A percentile compares a stretch with the other conserved stretches of the same genome.
phyloP scores from a whole-genome alignment of 2,329 filamentous ascomycete genomes.

The Stagonosporopsis tanaceti region DNA sequence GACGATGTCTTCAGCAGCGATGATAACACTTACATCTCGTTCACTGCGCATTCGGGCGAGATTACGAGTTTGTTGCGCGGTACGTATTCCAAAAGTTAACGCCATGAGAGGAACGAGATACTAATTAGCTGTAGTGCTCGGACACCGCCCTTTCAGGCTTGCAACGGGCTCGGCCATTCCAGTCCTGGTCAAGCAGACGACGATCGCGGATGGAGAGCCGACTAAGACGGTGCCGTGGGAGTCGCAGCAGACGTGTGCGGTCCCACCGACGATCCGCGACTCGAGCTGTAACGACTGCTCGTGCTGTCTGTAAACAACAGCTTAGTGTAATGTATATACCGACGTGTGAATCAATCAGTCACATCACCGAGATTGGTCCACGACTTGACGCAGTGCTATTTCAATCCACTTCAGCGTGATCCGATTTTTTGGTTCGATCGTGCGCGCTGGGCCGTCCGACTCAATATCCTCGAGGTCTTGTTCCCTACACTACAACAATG shows the following conservation, averaged over 20 bases:
- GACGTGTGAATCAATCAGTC: too few species aligned
- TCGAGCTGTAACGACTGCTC: constrained; percentile 49
- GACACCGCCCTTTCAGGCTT: constrained; percentile 68
- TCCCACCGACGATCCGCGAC: constrained; percentile 39
- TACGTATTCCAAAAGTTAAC: constrained; percentile 9
- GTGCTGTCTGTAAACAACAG: constrained; percentile 34
- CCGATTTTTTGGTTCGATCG: too few species aligned
- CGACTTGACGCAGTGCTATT: not conserved
- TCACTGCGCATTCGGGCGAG: constrained; percentile 67
- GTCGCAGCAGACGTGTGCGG: constrained; percentile 38
- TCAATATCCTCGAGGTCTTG: not conserved
- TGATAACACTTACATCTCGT: constrained; percentile 57
- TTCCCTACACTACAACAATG: not conserved
- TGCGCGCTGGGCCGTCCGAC: too few species aligned
- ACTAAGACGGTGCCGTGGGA: constrained; percentile 42
- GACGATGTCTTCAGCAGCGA: constrained; percentile 63
- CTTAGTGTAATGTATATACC: not conserved
- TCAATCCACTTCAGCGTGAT: not conserved
- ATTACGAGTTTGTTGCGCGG: constrained; percentile 62
- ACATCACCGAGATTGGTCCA: too few species aligned
- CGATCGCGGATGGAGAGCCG: constrained; percentile 42
- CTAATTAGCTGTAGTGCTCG: constrained; percentile 54
- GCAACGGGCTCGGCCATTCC: constrained; percentile 74
- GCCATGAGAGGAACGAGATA: not conserved
- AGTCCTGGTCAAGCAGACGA: constrained; percentile 69